Evolutionary conservation across 139 green algal genomes (phyloP), one percentile per base, ranked within the genome.

Genomic region (Tetraselmis striata): DNA sequence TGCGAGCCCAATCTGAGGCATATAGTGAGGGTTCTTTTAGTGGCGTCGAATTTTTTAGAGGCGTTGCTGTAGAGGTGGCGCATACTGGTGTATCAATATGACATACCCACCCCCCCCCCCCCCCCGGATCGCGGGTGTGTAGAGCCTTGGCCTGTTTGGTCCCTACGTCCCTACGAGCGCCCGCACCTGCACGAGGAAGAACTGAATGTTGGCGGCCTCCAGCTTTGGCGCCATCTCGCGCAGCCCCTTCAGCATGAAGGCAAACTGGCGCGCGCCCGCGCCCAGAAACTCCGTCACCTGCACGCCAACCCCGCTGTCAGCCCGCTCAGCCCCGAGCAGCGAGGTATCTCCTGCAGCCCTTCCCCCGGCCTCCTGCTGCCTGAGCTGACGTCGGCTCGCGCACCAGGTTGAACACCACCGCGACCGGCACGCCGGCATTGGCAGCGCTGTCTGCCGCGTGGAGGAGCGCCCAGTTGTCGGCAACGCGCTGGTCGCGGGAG

Each of bases 391-490:
- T n/a, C n/a, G n/a, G n/a, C n/a, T n/a, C n/a, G 18, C 85, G n/a
- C 80, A 96, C 94, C 87, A 98, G 87, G 85, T 96, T 97, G 89
- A 97, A 97, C 0, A 82, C 92, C 11, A 97, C 88, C 0, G 90
- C 93, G 0, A 95, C 90, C 1, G 90, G 88, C 1, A 84, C 80
- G 0, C 78, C 78, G 0, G 30, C 80, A 67, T 86, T 78, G 2
- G 80, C 75, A 1, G 94, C 95, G 32, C 89, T 31, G 78, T 97
- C 90, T 18, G 85, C 78, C 0, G 96, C 96, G 75, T 97, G 86
- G 24, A 99, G 87, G 79, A 98, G 89, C 0, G 96, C 96, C 95
- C 96, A 99, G 89, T 99, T 99, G 88, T 99, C 95, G 0, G 75
- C n/a, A 31, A 95, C 85, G 0, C 96, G 88, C 87, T 98, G 95